Evolutionary conservation across 495 filamentous ascomycete genomes (phyloP), one percentile per base, ranked within the genome.

Genomic region (Choiromyces venosus): DNA sequence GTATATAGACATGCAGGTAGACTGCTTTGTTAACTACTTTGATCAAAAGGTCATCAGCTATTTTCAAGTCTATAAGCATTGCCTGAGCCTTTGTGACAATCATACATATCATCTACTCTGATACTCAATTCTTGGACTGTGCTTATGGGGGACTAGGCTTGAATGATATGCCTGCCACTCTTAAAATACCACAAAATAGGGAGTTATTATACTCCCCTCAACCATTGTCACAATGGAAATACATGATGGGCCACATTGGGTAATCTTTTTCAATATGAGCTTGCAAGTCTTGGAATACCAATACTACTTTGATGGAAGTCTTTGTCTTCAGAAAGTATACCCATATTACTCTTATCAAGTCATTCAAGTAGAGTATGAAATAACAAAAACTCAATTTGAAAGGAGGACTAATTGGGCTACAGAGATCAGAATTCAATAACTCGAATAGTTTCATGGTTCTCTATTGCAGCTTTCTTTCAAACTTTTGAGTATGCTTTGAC

Each of bases 221-320:
- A 12, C 69, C 69, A 36, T 71, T 71, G 44, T 71, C 42, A 19
- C 38, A 64, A 8, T 35, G 37, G 39, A 71, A 71, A 56, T 29
- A 8, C 19, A 9, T 9, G 19, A 71, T 64, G 9, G 21, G 25
- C 21, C 18, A 71, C n/a, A 21, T 64, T 21, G 21, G 8, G 8
- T 46, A 9, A n/a, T n/a, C n/a, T n/a, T n/a, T n/a, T n/a, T n/a
- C n/a, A n/a, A 64, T n/a, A 25, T 64, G 7, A 9, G 69, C 69
- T 25, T 71, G 38, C 19, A 65, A 71, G 14, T 35, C 18, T 14
- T 18, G 16, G 33, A 67, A 35, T 14, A 14, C 36, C 36, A 14
- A 14, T 16, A 33, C 36, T 16, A 67, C 33, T 33, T 67, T 33
- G 14, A 19, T 33, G 14, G 14, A 14, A 19, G 65, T 14, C 65